Evolutionary conservation across 1,284 basidiomycete species (phyloP).

Genomic region (Ceratobasidium sp.): DNA sequence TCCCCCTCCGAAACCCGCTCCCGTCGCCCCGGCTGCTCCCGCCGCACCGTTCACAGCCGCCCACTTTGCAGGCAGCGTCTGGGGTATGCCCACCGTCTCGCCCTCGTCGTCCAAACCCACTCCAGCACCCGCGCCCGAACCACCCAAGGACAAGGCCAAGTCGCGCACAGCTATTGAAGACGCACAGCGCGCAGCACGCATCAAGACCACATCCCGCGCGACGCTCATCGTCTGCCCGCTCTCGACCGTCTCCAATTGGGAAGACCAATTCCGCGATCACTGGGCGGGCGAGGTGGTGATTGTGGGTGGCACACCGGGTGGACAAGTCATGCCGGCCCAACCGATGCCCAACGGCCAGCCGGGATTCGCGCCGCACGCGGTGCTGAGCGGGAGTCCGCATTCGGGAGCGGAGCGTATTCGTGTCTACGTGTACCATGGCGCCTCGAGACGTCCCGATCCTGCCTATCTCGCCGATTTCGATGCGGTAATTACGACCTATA

Average conservation of each 20-base stretch:
- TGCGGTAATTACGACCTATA: conserved; percentile 96
- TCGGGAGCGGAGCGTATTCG: conserved; percentile 45
- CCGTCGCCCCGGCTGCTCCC: conserved; percentile 49
- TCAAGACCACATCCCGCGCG: conserved; percentile 82
- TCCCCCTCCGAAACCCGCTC: conserved; percentile 54
- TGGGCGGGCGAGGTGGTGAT: conserved; percentile 85
- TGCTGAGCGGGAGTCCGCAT: conserved; percentile 29
- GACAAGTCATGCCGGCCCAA: conserved; percentile 47
- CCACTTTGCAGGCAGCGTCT: conserved; percentile 79
- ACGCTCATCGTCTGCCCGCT: conserved; percentile 97
- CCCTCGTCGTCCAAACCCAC: conserved; percentile 22
- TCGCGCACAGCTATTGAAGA: conserved; percentile 69
- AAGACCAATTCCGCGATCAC: conserved; percentile 96
- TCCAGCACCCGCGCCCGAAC: conserved; percentile 51
- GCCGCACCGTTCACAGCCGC: conserved; percentile 56
- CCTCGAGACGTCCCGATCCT: conserved; percentile 84
- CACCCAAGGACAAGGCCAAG: conserved; percentile 66
- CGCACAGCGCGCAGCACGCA: conserved; percentile 69
- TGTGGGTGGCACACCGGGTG: conserved; percentile 69
- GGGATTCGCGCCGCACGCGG: conserved; percentile 20
- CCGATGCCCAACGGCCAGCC: conserved; percentile 38
- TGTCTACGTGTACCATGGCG: conserved; percentile 97
- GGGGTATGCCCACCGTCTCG: conserved; percentile 76
- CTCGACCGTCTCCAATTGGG: conserved; percentile 98
- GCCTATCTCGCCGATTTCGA: conserved; percentile 90